Evolutionary conservation across 2,329 filamentous ascomycete species (phyloP), one percentile per base, ranked within the genome.

Genomic region (Colletotrichum kahawae): DNA sequence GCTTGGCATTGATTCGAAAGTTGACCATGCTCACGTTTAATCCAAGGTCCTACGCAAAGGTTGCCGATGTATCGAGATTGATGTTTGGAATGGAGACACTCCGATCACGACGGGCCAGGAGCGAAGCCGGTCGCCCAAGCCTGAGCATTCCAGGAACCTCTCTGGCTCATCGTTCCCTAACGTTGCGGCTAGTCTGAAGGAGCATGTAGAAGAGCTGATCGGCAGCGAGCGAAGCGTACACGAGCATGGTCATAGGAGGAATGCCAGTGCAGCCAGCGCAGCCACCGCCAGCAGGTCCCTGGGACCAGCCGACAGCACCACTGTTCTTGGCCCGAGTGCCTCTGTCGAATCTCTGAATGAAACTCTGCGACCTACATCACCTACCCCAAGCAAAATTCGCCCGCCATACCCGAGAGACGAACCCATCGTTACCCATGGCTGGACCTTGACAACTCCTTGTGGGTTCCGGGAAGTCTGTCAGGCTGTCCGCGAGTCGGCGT

Each of bases 31-130:
- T 75, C 7, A 75, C 13, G 24, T 18, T 12, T 16, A 7, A 62
- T 67, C 48, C 79, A 56, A 95, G 90, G 93, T 94, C 14, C 91
- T 98, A 14, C 87, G 91, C 43, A 90, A 92, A 67, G 94, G 95
- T 63, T 98, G 96, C 81, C 92, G 96, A 76, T 98, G 95, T 81
- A 95, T 98, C 62, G 96, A 98, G 83, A 97, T 98, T 70, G 96
- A 98, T 81, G 95, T 98, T 4, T 98, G 96, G 94, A 95, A 98
- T 83, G 95, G 95, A 14, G 87, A 90, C 76, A 82, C 86, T 21
- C 83, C 82, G 57, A 68, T 57, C 5, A 82, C 81, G 7, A 82
- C 82, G 7, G 43, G 43, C 10, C 78, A 36, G 18, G 76, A 75
- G 33, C 67, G 81, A 27, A 83, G 85, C 33, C 87, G 83, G 62